Conservation (phyloP, 2,329 filamentous ascomycete genomes). For the Neospermospora avenae region DNA sequence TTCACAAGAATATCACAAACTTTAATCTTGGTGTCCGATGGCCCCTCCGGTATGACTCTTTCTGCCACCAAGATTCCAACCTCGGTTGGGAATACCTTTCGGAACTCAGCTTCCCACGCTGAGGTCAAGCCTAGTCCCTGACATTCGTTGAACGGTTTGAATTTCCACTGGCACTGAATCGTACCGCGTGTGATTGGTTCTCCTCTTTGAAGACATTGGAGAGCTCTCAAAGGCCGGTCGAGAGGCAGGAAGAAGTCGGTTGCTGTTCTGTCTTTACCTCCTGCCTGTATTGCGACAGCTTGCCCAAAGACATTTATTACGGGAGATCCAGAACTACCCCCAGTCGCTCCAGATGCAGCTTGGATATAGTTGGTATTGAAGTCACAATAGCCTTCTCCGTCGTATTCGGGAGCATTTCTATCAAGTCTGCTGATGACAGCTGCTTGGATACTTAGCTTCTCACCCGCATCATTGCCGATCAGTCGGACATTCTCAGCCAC, state of each 20-base stretch:
- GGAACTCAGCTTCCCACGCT: slow-evolving; percentile 81
- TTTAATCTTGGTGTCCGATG: slow-evolving; percentile 80
- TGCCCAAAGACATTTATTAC: slow-evolving; percentile 94
- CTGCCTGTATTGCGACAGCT: slow-evolving; percentile 89
- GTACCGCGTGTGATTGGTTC: slow-evolving; percentile 79
- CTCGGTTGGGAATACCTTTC: slow-evolving; percentile 82
- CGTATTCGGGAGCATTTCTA: slow-evolving; percentile 95
- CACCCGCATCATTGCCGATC: slow-evolving; percentile 96
- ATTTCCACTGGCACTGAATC: slow-evolving; percentile 93
- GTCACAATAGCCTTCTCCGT: slow-evolving; percentile 87
- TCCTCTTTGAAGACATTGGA: slow-evolving; percentile 77
- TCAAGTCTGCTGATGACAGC: slow-evolving; percentile 96
- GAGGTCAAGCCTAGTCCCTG: slow-evolving; percentile 80
- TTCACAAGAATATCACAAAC: slow-evolving; percentile 93
- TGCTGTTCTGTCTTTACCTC: slow-evolving; percentile 90
- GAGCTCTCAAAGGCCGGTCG: slow-evolving; percentile 81
- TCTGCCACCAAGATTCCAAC: slow-evolving; percentile 97
- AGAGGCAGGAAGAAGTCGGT: slow-evolving; percentile 97
- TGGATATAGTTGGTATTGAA: slow-evolving; percentile 98
- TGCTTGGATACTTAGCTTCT: slow-evolving; percentile 96
- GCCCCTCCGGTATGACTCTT: slow-evolving; percentile 87
- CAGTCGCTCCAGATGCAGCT: slow-evolving; percentile 92
- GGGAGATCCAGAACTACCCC: slow-evolving; percentile 93
- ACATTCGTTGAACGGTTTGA: slow-evolving; percentile 98
- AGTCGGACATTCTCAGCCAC: slow-evolving; percentile 95